These are phyloP conservation scores for Lactifluus subvellereus DNA, from an alignment of 768 basidiomycete species.

Conservation along the genomic window DNA sequence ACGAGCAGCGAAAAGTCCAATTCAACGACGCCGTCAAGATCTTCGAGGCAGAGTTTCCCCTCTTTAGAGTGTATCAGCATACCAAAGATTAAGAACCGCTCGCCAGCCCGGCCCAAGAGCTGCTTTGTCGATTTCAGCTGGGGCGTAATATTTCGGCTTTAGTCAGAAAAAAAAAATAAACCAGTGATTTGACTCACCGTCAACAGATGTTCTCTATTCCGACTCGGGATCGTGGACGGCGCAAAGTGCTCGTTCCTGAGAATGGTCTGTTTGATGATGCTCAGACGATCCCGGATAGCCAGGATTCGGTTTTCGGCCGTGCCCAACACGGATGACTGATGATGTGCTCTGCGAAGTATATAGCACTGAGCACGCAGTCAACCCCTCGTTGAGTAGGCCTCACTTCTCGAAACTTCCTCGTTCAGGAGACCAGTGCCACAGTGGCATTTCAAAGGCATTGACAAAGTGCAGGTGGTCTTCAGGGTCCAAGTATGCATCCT, in stretches of 20 bases:
- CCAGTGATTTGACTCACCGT: constrained; percentile 49
- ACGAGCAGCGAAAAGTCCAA: constrained; percentile 87
- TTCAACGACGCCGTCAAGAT: constrained; percentile 84
- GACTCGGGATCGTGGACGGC: constrained; percentile 87
- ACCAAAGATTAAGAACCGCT: constrained; percentile 88
- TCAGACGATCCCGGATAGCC: constrained; percentile 77
- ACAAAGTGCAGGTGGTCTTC: constrained; percentile 78
- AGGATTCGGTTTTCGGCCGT: constrained; percentile 75
- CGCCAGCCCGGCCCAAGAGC: constrained; percentile 81
- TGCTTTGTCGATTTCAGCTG: constrained; percentile 96
- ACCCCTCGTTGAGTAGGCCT: constrained; percentile 20
- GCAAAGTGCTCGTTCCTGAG: constrained; percentile 97
- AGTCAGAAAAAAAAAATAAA: background rate
- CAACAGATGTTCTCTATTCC: constrained; percentile 80
- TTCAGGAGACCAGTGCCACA: constrained; percentile 86
- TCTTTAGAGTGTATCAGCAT: constrained; percentile 89
- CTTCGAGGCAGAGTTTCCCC: constrained; percentile 87
- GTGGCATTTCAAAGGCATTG: constrained; percentile 93
- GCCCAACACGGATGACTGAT: constrained; percentile 66
- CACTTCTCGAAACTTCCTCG: constrained; percentile 86
- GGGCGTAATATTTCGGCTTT: background rate
- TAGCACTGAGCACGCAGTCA: background rate
- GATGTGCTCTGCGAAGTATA: constrained; percentile 40
- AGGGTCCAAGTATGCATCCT: constrained; percentile 67
- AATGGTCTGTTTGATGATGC: constrained; percentile 89